A percentile compares a stretch with the other conserved stretches of the same genome.
phyloP scores from a whole-genome alignment of 2,329 filamentous ascomycete genomes.

The Aspergillus sp. region DNA sequence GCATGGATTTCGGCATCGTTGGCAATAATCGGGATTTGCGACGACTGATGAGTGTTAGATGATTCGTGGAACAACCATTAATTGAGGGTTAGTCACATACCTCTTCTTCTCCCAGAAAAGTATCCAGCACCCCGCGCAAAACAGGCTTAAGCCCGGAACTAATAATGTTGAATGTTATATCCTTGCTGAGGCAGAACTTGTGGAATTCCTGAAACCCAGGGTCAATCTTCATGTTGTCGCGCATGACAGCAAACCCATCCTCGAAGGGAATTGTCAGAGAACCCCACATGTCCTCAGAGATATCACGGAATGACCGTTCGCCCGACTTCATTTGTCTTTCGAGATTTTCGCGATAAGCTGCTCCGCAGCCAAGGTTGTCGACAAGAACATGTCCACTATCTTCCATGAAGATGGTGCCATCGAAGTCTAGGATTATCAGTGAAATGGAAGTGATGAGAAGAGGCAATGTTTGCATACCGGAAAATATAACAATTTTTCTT shows the following conservation, averaged over 20 bases:
- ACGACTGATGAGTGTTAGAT: slow-evolving; percentile 25
- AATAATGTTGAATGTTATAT: slow-evolving; percentile 66
- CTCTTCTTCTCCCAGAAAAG: slow-evolving; percentile 59
- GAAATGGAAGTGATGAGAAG: slow-evolving; percentile 3
- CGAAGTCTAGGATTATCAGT: slow-evolving; percentile 51
- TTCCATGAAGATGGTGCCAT: slow-evolving; percentile 69
- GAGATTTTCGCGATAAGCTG: slow-evolving; percentile 50
- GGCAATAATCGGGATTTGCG: slow-evolving; percentile 62
- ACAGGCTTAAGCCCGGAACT: slow-evolving; percentile 64
- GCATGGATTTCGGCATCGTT: slow-evolving; percentile 59
- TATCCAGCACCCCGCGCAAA: slow-evolving; percentile 57
- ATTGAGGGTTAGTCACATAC: slow-evolving; percentile 9
- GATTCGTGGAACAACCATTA: too few relatives aligned
- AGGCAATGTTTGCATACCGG: slow-evolving; percentile 26
- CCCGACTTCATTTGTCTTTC: slow-evolving; percentile 62
- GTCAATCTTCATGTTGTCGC: slow-evolving; percentile 59
- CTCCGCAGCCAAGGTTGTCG: slow-evolving; percentile 60
- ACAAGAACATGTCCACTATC: slow-evolving; percentile 67
- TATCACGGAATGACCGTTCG: slow-evolving; percentile 62
- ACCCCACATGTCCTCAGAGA: slow-evolving; percentile 69
- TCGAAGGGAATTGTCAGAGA: slow-evolving; percentile 64
- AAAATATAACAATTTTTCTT: slow-evolving; percentile 44
- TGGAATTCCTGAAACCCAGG: slow-evolving; percentile 61
- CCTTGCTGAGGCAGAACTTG: slow-evolving; percentile 57
- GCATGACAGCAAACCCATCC: slow-evolving; percentile 62